Evolutionary conservation across 345 rosid species (phyloP).

Genomic region (Gossypium arboreum): DNA sequence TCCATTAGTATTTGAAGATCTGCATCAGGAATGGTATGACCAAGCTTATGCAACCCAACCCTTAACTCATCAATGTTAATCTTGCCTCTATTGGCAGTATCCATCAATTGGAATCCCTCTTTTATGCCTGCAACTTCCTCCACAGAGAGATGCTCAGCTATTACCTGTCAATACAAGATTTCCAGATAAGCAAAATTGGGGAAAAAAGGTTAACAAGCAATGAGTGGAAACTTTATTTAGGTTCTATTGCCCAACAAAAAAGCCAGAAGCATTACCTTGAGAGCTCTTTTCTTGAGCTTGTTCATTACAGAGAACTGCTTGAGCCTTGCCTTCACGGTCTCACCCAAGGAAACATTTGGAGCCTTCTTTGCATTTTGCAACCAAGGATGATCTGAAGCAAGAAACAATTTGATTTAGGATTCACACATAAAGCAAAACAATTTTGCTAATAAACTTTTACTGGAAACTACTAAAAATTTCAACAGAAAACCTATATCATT

Average conservation of each 20-base stretch:
- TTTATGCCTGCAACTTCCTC: slow-evolving; percentile 95
- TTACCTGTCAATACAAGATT: slow-evolving; percentile 44
- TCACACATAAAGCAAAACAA: neutral
- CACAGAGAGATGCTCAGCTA: slow-evolving; percentile 90
- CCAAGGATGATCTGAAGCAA: slow-evolving; percentile 85
- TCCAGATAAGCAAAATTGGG: neutral
- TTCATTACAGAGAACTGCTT: slow-evolving; percentile 96
- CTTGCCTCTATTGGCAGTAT: slow-evolving; percentile 72
- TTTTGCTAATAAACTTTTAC: neutral
- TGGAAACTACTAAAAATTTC: neutral
- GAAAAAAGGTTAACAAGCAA: slow-evolving; percentile 6
- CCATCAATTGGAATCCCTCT: slow-evolving; percentile 85
- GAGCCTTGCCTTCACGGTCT: slow-evolving; percentile 91
- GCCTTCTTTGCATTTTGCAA: slow-evolving; percentile 87
- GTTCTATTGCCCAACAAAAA: neutral
- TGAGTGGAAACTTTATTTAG: neutral
- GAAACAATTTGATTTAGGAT: slow-evolving; percentile 8
- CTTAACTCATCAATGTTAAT: slow-evolving; percentile 77
- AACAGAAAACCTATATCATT: slow-evolving; percentile 4
- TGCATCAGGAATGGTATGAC: slow-evolving; percentile 62
- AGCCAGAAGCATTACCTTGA: slow-evolving; percentile 52
- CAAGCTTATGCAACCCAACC: slow-evolving; percentile 75
- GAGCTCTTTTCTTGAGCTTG: slow-evolving; percentile 98
- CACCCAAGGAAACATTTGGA: slow-evolving; percentile 90
- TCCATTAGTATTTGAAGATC: slow-evolving; percentile 96